Evolutionary conservation across 305 asterid genomes (phyloP).

Genomic region (Solanum hybrid): DNA sequence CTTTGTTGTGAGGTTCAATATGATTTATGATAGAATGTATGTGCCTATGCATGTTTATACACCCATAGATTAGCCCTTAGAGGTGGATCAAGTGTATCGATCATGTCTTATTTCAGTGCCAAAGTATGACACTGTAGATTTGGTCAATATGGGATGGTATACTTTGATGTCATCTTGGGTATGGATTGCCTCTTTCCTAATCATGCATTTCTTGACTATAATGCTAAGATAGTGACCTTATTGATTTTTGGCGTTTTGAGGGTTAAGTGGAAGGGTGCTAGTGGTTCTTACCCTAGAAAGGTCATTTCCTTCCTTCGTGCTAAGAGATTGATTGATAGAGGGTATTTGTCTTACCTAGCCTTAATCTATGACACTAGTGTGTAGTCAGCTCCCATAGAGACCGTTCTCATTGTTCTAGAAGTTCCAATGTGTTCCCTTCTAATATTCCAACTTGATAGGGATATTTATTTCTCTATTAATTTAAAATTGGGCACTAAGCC

Average conservation of each 20-base stretch:
- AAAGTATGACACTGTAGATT: background rate
- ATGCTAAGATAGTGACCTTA: background rate
- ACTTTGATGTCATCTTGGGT: background rate
- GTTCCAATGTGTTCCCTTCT: background rate
- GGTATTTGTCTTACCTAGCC: background rate
- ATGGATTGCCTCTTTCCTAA: background rate
- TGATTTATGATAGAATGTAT: background rate
- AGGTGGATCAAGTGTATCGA: background rate
- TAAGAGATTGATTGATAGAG: background rate
- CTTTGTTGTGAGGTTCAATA: background rate
- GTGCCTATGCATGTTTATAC: background rate
- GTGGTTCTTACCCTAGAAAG: background rate
- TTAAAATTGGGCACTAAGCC: background rate
- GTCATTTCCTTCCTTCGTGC: background rate
- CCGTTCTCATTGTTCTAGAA: background rate
- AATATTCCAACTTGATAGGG: background rate
- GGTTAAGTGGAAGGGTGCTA: background rate
- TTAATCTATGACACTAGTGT: background rate
- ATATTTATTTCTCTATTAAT: background rate
- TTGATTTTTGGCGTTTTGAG: background rate
- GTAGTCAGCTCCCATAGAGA: background rate
- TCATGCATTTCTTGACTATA: background rate
- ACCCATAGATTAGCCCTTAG: background rate
- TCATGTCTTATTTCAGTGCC: background rate
- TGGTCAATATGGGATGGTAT: background rate